Conservation (phyloP, 176 grass and related monocot genomes). For the Pharus latifolius region DNA sequence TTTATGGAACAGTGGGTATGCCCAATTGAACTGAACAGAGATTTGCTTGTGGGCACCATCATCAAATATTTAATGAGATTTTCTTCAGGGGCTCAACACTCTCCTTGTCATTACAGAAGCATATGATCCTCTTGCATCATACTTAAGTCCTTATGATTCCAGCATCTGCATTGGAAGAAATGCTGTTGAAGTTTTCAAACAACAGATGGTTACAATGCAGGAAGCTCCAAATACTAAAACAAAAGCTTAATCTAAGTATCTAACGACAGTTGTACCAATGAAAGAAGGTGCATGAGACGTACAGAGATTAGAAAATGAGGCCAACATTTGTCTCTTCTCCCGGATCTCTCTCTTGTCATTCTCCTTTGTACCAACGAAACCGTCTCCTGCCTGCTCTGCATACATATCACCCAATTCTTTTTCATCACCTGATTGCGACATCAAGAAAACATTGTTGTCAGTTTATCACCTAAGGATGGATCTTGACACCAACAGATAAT, state of each 20-base stretch:
- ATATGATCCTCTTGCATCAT: too few species aligned
- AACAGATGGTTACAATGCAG: background rate
- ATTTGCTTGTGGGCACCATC: too few species aligned
- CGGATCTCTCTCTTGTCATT: constrained; percentile 36
- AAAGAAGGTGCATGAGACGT: background rate
- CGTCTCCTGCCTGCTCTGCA: constrained; percentile 24
- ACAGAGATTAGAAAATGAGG: background rate
- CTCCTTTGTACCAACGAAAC: constrained; percentile 29
- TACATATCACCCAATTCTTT: background rate
- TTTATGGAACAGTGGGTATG: background rate
- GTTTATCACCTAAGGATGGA: background rate
- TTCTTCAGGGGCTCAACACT: too few species aligned
- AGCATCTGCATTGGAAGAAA: constrained; percentile 32
- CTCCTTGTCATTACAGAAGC: background rate
- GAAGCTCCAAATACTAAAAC: constrained; percentile 30
- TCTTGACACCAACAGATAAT: constrained; percentile 11
- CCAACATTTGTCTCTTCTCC: constrained; percentile 36
- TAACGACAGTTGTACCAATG: constrained; percentile 11
- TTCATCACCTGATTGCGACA: constrained; percentile 17
- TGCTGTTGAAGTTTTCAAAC: constrained; percentile 33
- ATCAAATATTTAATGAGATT: too few species aligned
- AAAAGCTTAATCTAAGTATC: background rate
- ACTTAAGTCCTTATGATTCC: background rate
- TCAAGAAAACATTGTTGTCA: constrained; percentile 12
- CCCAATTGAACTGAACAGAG: background rate